Conservation (phyloP, 2,329 filamentous ascomycete species). For the Fusarium gaditjirri region DNA sequence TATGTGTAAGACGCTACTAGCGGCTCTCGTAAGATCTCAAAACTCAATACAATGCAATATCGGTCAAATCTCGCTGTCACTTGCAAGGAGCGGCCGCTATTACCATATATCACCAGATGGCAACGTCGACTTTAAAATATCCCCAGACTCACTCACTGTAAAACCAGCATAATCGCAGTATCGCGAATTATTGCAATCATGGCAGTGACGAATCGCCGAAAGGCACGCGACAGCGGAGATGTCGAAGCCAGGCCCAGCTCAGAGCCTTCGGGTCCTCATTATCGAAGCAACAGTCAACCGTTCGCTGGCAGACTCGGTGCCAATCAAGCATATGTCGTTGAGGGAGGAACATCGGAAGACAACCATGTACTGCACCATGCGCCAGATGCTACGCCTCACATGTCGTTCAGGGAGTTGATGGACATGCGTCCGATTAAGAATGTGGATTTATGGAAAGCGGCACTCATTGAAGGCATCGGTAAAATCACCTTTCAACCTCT, state of each 20-base stretch:
- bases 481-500: accelerated
- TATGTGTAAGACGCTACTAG: constrained; percentile 23
- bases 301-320: constrained; percentile 39
- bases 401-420: constrained; percentile 50
- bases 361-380: constrained; percentile 42
- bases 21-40: constrained; percentile 2
- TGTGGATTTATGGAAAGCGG: constrained; percentile 53
- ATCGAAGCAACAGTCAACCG: constrained; percentile 16
- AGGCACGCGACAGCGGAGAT: background rate
- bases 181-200: background rate
- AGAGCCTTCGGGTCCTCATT: background rate
- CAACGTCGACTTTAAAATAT: accelerated
- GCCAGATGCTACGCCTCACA: constrained; percentile 55
- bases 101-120: background rate
- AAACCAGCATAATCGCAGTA: accelerated
- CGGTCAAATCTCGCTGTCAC: background rate
- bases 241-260: background rate
- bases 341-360: background rate
- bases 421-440: constrained; percentile 49
- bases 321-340: constrained; percentile 27
- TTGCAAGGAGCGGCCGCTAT: background rate
- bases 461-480: constrained; percentile 52
- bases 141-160: accelerated
- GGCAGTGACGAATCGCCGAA: background rate
- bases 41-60: background rate